These are phyloP conservation scores for Zangia roseola DNA, from an alignment of 768 basidiomycete genomes.

Conservation along the genomic window DNA sequence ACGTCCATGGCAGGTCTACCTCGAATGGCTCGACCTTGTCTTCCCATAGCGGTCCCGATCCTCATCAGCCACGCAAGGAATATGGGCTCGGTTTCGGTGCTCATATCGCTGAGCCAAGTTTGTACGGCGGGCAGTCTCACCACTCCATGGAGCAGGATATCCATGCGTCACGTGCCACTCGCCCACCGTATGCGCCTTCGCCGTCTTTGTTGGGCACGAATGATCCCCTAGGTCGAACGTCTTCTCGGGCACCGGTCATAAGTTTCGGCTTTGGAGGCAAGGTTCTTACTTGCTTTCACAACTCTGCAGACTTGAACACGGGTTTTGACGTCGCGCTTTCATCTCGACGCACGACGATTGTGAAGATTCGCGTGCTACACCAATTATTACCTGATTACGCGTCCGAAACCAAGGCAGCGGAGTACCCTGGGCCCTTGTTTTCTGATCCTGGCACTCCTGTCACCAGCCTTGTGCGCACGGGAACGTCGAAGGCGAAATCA, in stretches of 20 bases:
- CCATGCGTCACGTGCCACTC: slow-evolving; percentile 35
- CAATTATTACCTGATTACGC: slow-evolving; percentile 69
- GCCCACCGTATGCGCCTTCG: slow-evolving; percentile 75
- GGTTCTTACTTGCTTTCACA: slow-evolving; percentile 85
- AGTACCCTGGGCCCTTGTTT: slow-evolving; percentile 87
- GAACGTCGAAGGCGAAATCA: slow-evolving; percentile 63
- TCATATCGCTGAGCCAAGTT: slow-evolving; percentile 18
- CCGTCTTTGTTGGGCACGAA: slow-evolving; percentile 80
- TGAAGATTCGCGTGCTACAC: slow-evolving; percentile 67
- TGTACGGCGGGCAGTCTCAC: slow-evolving; percentile 14
- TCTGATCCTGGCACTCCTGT: slow-evolving; percentile 67
- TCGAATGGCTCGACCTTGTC: slow-evolving; percentile 48
- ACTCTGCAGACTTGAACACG: slow-evolving; percentile 58
- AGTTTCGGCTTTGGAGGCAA: slow-evolving; percentile 95
- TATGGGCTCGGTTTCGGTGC: slow-evolving; percentile 24
- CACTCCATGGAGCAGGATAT: slow-evolving; percentile 27
- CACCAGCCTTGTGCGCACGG: slow-evolving; percentile 66
- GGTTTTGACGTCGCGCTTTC: slow-evolving; percentile 79
- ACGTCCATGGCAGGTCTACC: slow-evolving; percentile 38
- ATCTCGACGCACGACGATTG: slow-evolving; percentile 63
- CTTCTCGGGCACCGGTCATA: slow-evolving; percentile 72
- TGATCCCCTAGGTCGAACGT: slow-evolving; percentile 75
- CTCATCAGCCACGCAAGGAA: slow-evolving; percentile 25
- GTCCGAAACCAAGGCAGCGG: slow-evolving; percentile 48
- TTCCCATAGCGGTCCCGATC: slow-evolving; percentile 21